Evolutionary conservation across 177 flowering plant genomes (phyloP).

Genomic region (Vitis hybrid): DNA sequence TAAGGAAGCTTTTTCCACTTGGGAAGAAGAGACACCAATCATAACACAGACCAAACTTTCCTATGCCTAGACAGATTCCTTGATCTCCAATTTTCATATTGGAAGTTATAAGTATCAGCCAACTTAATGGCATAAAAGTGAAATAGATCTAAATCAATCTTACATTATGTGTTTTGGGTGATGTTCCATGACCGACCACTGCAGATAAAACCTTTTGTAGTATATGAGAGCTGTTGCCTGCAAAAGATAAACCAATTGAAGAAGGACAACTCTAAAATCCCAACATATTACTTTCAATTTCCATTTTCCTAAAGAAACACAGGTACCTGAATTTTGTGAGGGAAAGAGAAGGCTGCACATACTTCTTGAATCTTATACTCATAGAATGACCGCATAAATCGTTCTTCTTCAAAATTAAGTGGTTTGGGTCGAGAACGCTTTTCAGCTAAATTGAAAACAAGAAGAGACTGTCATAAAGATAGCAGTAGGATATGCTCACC

Average conservation of each 20-base stretch:
- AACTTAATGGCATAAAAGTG: background rate
- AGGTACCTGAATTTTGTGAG: constrained; percentile 89
- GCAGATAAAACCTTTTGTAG: constrained; percentile 93
- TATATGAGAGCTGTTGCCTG: constrained; percentile 93
- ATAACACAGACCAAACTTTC: too few species aligned
- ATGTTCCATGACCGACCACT: constrained; percentile 99
- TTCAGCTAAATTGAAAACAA: constrained; percentile 40
- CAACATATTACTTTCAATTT: background rate
- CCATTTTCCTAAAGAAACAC: background rate
- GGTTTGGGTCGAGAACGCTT: constrained; percentile 79
- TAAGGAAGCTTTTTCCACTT: too few species aligned
- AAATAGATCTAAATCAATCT: constrained; percentile 20
- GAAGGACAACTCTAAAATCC: background rate
- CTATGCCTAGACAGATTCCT: too few species aligned
- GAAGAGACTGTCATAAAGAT: background rate
- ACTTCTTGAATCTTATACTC: constrained; percentile 93
- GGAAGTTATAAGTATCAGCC: background rate
- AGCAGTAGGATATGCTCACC: background rate
- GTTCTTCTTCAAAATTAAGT: constrained; percentile 81
- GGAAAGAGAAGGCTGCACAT: constrained; percentile 86
- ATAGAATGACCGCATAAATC: constrained; percentile 74
- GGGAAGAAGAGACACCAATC: too few species aligned
- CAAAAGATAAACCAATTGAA: constrained; percentile 26
- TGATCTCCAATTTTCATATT: background rate
- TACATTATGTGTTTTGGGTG: constrained; percentile 95